phyloP scores from a whole-genome alignment of 139 green algal genomes.

The Closterium sp. region DNA sequence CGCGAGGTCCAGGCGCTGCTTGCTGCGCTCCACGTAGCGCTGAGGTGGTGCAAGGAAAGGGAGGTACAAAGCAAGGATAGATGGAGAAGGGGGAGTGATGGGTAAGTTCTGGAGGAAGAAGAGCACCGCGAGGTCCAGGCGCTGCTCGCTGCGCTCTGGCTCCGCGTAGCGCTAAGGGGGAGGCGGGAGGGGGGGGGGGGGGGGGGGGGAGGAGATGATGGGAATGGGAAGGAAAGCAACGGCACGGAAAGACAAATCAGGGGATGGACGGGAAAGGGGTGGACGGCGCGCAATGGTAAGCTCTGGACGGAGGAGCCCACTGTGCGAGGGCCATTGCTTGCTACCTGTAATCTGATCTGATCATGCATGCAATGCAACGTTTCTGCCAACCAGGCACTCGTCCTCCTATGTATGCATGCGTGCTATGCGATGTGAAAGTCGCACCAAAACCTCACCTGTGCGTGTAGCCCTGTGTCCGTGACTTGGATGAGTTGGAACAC shows the following conservation, averaged over 20 bases:
- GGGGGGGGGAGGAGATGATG: not conserved
- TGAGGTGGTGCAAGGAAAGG: not conserved
- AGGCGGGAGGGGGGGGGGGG: not conserved
- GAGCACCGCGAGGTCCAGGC: slow-evolving; percentile 86
- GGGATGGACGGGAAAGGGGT: too few relatives aligned
- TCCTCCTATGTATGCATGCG: too few relatives aligned
- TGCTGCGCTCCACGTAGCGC: slow-evolving; percentile 65
- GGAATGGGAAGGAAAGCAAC: slow-evolving; percentile 56
- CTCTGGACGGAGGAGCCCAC: too few relatives aligned
- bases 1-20: slow-evolving; percentile 88
- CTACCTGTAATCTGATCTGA: too few relatives aligned
- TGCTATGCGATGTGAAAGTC: too few relatives aligned
- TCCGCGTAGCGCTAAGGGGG: slow-evolving; percentile 56
- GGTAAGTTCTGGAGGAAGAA: slow-evolving; percentile 93
- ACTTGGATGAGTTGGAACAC: slow-evolving; percentile 80
- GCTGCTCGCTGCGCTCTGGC: slow-evolving; percentile 76
- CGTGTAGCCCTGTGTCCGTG: slow-evolving; percentile 58
- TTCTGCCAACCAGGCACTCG: too few relatives aligned
- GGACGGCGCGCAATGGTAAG: too few relatives aligned
- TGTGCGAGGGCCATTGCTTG: too few relatives aligned
- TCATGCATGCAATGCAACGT: too few relatives aligned
- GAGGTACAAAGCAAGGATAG: too few relatives aligned
- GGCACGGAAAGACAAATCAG: too few relatives aligned
- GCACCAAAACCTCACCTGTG: not conserved
- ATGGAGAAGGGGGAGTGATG: not conserved